These are phyloP conservation scores for Zygoascus meyerae DNA, from an alignment of 1,139 yeast species.

Conservation along the genomic window DNA sequence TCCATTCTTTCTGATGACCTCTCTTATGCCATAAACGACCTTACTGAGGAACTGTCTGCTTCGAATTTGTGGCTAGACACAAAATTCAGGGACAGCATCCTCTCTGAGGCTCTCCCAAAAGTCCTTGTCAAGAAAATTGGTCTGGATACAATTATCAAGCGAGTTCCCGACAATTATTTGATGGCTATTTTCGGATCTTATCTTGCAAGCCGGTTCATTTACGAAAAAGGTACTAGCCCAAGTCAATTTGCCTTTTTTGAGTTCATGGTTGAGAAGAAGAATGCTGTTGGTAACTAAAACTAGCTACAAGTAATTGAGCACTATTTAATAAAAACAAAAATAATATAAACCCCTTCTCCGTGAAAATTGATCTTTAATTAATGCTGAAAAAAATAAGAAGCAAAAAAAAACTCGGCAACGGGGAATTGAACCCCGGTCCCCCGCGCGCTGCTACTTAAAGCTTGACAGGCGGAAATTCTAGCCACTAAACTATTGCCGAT, in stretches of 20 bases:
- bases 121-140: slow-evolving; percentile 68
- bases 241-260: slow-evolving; percentile 82
- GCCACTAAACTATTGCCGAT: slow-evolving; percentile 18
- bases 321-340: not conserved
- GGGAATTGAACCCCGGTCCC: slow-evolving; percentile 19
- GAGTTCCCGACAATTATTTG: slow-evolving; percentile 85
- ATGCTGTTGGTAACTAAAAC: slow-evolving; percentile 8
- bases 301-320: not conserved
- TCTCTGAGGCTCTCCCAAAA: slow-evolving; percentile 72
- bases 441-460: slow-evolving; percentile 15
- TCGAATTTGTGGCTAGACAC: slow-evolving; percentile 85
- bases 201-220: slow-evolving; percentile 84
- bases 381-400: not conserved
- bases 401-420: slow-evolving; percentile 16
- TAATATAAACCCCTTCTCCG: no score
- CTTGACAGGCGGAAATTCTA: slow-evolving; percentile 18
- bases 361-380: no score
- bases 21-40: slow-evolving; percentile 78
- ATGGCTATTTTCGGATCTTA: slow-evolving; percentile 88
- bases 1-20: slow-evolving; percentile 79
- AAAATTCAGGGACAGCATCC: slow-evolving; percentile 68
- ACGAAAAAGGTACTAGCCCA: slow-evolving; percentile 75
- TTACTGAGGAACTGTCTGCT: slow-evolving; percentile 81
- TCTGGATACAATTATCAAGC: slow-evolving; percentile 59
- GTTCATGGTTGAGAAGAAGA: slow-evolving; percentile 42